Evolutionary conservation across 2,329 filamentous ascomycete genomes (phyloP), one percentile per base, ranked within the genome.

Genomic region (Aspergillus sp.): DNA sequence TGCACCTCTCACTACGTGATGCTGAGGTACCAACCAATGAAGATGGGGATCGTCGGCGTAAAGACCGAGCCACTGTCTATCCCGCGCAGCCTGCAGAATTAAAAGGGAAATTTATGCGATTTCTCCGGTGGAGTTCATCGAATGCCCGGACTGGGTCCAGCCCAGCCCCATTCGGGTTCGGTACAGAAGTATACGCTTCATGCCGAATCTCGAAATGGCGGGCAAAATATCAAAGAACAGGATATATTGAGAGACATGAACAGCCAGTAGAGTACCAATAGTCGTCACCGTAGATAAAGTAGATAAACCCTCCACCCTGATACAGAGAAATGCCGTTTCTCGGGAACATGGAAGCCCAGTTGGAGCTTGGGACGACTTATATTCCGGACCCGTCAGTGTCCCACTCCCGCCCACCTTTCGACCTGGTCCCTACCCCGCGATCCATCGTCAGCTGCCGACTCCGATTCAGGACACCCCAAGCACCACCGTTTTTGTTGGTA

Each of bases 51-150:
- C 34, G 15, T 37, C 34, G 34, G 34, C 12, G 34, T 37, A 15
- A 37, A 37, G 12, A 37, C 15, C 5, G 2, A 37, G n/a, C 11
- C 33, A 12, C 0, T 11, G 34, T 37, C 13, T 37, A 13, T 27
- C 40, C 39, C 39, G 24, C 40, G 11, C 17, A 27, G 3, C 15
- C 37, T 30, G 49, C 50, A 44, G 39, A 17, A 42, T 51, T 9
- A 44, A 52, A 52, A 52, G 30, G 51, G 30, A 46, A 37, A 53
- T 53, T 46, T 19, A 53, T 37, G 51, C 51, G 20, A 53, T 53
- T 46, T 19, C 50, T 12, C 24, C 12, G 15, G 51, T 53, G 51
- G 51, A 39, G 41, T 46, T 27, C 12, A 42, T 53, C 27, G 13
- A 42, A 20, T 20, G 20, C 3, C 20, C 20, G 20, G 20, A 20